Percentiles rank a stretch among this genome's conserved stretches.
Conservation (phyloP, 768 basidiomycete genomes). For the Russula compacta region DNA sequence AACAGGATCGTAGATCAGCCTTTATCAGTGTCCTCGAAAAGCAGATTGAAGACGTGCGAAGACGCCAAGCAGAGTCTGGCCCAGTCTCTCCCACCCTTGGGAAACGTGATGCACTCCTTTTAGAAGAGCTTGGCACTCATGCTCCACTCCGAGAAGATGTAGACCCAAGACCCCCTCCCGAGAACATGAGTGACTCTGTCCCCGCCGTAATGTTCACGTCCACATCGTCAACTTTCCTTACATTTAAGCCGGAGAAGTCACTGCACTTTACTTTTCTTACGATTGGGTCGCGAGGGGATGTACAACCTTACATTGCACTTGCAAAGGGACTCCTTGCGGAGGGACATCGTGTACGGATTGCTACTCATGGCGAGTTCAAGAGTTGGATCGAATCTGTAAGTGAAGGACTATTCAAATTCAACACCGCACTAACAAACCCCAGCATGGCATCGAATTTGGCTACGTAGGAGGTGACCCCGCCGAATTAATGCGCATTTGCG, state of each 20-base stretch:
- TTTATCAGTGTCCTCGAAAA: constrained; percentile 68
- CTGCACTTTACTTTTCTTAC: constrained; percentile 91
- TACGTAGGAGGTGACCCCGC: constrained; percentile 96
- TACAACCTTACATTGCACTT: constrained; percentile 95
- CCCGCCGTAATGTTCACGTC: constrained; percentile 96
- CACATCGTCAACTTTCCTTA: constrained; percentile 91
- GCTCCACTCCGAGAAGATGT: constrained; percentile 30
- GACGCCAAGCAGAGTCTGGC: constrained; percentile 39
- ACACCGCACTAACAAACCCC: not conserved
- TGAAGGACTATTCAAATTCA: not conserved
- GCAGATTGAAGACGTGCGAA: constrained; percentile 68
- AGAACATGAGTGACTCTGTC: constrained; percentile 32
- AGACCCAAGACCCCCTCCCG: constrained; percentile 40
- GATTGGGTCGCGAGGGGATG: constrained; percentile 93
- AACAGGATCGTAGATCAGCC: constrained; percentile 68
- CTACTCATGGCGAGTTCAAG: constrained; percentile 91
- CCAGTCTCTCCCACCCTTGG: constrained; percentile 37
- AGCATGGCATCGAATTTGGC: constrained; percentile 96
- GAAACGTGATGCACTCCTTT: constrained; percentile 62
- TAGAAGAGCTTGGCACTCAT: constrained; percentile 75
- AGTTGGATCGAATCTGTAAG: constrained; percentile 92
- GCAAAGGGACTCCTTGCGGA: constrained; percentile 86
- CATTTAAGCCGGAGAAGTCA: constrained; percentile 83
- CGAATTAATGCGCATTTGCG: constrained; percentile 94
- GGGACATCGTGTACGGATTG: constrained; percentile 84